These are phyloP conservation scores for Angomonas deanei DNA, from an alignment of 208 protist genomes.

Conservation along the genomic window DNA sequence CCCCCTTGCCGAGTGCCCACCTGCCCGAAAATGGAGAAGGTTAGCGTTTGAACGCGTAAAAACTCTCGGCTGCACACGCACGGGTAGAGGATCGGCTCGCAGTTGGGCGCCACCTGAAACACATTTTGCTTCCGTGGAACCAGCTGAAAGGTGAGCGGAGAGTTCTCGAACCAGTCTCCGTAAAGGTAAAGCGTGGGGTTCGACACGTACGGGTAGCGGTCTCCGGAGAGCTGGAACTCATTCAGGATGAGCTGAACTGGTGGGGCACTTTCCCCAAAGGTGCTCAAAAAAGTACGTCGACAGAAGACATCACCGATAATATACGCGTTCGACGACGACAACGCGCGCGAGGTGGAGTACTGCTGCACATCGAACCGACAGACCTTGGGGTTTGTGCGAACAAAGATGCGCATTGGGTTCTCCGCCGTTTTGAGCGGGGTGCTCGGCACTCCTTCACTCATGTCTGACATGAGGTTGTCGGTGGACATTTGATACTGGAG, in stretches of 20 bases:
- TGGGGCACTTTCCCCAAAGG: conserved; percentile 49
- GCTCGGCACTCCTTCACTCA: conserved; percentile 53
- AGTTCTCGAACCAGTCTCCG: conserved; percentile 39
- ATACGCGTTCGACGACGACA: conserved; percentile 47
- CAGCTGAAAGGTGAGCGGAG: conserved; percentile 20
- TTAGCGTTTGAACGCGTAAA: conserved; percentile 50
- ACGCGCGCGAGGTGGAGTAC: conserved; percentile 55
- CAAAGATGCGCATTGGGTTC: conserved; percentile 58
- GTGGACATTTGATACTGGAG: conserved; percentile 47
- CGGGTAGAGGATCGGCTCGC: conserved; percentile 31
- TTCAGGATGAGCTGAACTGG: conserved; percentile 48
- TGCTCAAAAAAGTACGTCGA: conserved; percentile 48
- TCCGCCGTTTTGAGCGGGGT: conserved; percentile 18
- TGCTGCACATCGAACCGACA: conserved; percentile 47
- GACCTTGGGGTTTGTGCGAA: conserved; percentile 28
- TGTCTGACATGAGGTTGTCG: conserved; percentile 56
- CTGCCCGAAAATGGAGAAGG: conserved; percentile 41
- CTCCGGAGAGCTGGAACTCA: conserved; percentile 21
- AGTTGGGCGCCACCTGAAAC: conserved; percentile 12
- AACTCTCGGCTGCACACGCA: conserved; percentile 46
- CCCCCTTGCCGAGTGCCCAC: conserved; percentile 12
- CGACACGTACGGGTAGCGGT: conserved; percentile 25
- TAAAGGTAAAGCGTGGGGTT: conserved; percentile 36
- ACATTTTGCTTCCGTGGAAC: not conserved
- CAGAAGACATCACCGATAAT: conserved; percentile 59